A percentile compares a stretch with the other conserved stretches of the same genome.
Conservation (phyloP, 2,329 filamentous ascomycete genomes). For the Aspergillus vadensis region DNA sequence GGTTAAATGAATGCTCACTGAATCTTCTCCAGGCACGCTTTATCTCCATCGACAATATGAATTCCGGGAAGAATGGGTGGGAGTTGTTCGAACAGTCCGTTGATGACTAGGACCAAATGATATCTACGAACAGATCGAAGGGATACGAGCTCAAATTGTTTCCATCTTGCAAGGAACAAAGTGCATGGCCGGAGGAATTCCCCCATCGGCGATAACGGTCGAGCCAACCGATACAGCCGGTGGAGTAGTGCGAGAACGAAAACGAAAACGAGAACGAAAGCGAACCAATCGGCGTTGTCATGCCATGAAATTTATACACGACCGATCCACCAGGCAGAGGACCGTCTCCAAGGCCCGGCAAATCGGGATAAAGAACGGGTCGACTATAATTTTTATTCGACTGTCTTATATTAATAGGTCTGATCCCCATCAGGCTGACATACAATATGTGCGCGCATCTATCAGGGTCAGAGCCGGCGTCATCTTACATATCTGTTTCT, state of each 20-base stretch:
- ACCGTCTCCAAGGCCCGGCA: slow-evolving; percentile 4
- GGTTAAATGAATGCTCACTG: background rate
- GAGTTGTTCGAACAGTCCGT: too few species aligned
- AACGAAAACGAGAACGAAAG: slow-evolving; percentile 30
- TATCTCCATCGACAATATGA: background rate
- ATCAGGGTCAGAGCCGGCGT: background rate
- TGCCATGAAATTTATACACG: slow-evolving; percentile 1
- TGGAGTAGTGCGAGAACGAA: slow-evolving; percentile 27
- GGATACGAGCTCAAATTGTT: background rate
- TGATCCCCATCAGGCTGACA: background rate
- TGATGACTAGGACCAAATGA: too few species aligned
- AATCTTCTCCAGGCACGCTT: background rate
- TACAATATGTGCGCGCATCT: slow-evolving; percentile 1
- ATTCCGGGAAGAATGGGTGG: background rate
- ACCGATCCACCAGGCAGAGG: slow-evolving; percentile 12
- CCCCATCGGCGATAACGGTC: background rate
- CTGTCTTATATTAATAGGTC: slow-evolving; percentile 2
- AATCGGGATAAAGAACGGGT: slow-evolving; percentile 2
- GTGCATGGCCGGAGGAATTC: background rate
- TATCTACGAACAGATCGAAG: background rate
- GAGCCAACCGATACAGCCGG: background rate
- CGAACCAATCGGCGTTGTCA: slow-evolving; percentile 16
- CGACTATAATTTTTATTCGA: background rate
- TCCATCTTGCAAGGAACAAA: background rate
- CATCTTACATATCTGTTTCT: background rate